phyloP scores from a whole-genome alignment of 73 alveolate species.

The Tetrahymena malaccensis region DNA sequence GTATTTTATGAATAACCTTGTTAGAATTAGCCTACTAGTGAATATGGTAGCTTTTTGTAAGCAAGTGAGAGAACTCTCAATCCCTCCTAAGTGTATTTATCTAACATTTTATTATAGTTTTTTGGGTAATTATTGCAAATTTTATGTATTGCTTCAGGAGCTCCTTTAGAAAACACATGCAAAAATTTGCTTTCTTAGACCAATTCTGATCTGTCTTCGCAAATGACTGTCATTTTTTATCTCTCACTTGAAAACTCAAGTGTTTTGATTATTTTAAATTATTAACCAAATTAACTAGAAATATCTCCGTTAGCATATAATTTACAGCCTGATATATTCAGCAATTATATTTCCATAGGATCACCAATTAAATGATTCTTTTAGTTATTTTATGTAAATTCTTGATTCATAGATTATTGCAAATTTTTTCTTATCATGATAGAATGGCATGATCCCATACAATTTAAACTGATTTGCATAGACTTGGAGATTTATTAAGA shows the following conservation, averaged over 20 bases:
- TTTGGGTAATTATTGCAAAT: slow-evolving; percentile 36
- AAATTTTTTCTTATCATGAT: background rate
- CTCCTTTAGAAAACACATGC: slow-evolving; percentile 71
- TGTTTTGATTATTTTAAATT: slow-evolving; percentile 27
- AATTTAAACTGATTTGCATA: background rate
- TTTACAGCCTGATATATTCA: slow-evolving; percentile 38
- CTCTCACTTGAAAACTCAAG: slow-evolving; percentile 53
- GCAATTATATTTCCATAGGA: slow-evolving; percentile 79
- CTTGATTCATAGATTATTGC: background rate
- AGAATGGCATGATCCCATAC: slow-evolving; percentile 18
- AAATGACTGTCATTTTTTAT: slow-evolving; percentile 53
- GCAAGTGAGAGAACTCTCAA: slow-evolving; percentile 79
- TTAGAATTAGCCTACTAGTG: slow-evolving; percentile 28
- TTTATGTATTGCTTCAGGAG: slow-evolving; percentile 81
- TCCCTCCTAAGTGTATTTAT: slow-evolving; percentile 72
- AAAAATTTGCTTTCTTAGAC: slow-evolving; percentile 3
- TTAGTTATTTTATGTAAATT: background rate
- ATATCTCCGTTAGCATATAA: background rate
- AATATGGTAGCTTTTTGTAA: slow-evolving; percentile 32
- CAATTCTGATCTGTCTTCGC: background rate
- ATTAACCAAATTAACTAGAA: background rate
- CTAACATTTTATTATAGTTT: slow-evolving; percentile 57
- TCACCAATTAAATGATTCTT: slow-evolving; percentile 62
- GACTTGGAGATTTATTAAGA: background rate
- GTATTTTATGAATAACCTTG: background rate